Evolutionary conservation across 768 basidiomycete genomes (phyloP).

Genomic region (Termitomyces sp.): DNA sequence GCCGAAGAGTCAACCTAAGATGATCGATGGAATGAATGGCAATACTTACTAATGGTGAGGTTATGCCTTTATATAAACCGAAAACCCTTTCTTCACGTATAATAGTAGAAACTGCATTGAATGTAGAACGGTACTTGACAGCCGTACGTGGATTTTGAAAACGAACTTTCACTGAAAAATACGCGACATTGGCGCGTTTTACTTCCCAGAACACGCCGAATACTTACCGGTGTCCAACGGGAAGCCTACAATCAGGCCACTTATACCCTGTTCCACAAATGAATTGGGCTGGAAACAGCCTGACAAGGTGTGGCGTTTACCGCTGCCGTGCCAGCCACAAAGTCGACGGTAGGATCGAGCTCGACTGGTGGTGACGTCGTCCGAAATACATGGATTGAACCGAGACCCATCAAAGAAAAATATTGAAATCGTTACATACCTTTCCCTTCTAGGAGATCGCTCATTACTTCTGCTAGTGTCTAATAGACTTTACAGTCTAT

Average conservation of each 20-base stretch:
- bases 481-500: background rate
- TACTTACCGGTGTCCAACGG: constrained; percentile 68
- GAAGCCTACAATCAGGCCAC: constrained; percentile 64
- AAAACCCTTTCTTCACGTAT: constrained; percentile 60
- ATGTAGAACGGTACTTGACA: constrained; percentile 52
- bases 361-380: constrained; percentile 1
- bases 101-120: constrained; percentile 64
- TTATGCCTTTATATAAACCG: constrained; percentile 72
- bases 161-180: constrained; percentile 65
- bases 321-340: constrained; percentile 71
- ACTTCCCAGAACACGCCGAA: background rate
- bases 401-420: background rate
- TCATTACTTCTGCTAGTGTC: background rate
- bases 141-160: constrained; percentile 63
- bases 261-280: constrained; percentile 40
- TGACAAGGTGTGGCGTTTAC: constrained; percentile 10
- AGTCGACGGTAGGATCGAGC: constrained; percentile 66
- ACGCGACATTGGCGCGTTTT: background rate
- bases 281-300: background rate
- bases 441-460: constrained; percentile 4
- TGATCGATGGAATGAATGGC: constrained; percentile 4
- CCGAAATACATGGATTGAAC: background rate
- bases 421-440: background rate
- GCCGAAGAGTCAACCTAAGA: background rate
- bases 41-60: constrained; percentile 66